Evolutionary conservation across 768 basidiomycete species (phyloP), one percentile per base, ranked within the genome.

Genomic region (Wakefieldia striispora): DNA sequence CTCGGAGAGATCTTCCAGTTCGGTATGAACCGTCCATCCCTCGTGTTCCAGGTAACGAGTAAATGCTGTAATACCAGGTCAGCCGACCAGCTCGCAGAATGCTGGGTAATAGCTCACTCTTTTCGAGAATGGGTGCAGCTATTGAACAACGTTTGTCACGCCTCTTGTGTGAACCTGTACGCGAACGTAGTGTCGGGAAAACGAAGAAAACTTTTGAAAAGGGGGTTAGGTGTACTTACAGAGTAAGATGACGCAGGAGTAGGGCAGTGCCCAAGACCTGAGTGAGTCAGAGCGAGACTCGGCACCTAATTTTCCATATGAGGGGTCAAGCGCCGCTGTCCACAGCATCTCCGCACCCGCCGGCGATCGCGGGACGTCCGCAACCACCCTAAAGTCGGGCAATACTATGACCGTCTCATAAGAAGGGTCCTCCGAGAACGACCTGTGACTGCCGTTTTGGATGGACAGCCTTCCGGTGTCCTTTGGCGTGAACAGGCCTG

Each of bases 71-170:
- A 43, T 12, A 29, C 6, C 11, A 31, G 16, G 45, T 50, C 43
- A 49, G 43, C 40, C 21, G 6, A 43, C 27, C 41, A 44, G 42
- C 40, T 59, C 45, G 13, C 21, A 37, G 43, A 54, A 49, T 59
- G 50, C 60, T 43, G 56, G 38, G 13, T 39, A 31, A 43, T 7
- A 46, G 69, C 74, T 54, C 53, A 88, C 88, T 78, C 58, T 85
- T 77, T 63, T 88, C 86, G 29, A 97, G 81, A 59, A 88, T 83
- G 3, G 89, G 88, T 2, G 93, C 92, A 10, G 88, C 83, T 39
- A 97, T 85, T 21, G 82, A 81, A 68, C 95, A 99, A 52, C 92
- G 82, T 64, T 94, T 95, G 70, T 97, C 95, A 27, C 95, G 77
- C 59, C 80, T 82, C 71, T 93, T 92, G 71, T 98, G 95, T 3